phyloP scores from a whole-genome alignment of 495 filamentous ascomycete species.

The Hypoxylon crocopeplum region DNA sequence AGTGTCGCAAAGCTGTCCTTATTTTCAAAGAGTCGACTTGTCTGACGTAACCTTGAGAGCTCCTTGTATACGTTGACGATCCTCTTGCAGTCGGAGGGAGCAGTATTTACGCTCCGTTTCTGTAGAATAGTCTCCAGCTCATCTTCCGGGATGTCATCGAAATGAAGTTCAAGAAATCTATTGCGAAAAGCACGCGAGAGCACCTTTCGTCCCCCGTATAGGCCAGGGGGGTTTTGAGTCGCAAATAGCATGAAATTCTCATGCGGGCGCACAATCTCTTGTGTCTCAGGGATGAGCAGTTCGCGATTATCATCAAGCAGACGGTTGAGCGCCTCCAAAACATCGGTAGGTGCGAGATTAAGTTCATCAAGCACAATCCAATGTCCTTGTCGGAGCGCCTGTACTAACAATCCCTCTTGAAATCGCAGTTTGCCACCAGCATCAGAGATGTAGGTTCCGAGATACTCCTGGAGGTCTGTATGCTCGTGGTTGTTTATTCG shows the following conservation, averaged over 20 bases:
- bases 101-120: slow-evolving; percentile 81
- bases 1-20: slow-evolving; percentile 97
- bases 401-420: slow-evolving; percentile 92
- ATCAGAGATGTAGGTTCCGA: slow-evolving; percentile 91
- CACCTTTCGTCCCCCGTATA: slow-evolving; percentile 94
- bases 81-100: slow-evolving; percentile 85
- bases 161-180: slow-evolving; percentile 95
- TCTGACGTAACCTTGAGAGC: slow-evolving; percentile 85
- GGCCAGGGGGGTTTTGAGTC: slow-evolving; percentile 96
- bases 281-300: slow-evolving; percentile 94
- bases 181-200: slow-evolving; percentile 95
- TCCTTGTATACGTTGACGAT: slow-evolving; percentile 96
- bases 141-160: slow-evolving; percentile 95
- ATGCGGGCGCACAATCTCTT: slow-evolving; percentile 89
- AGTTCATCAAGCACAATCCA: slow-evolving; percentile 99
- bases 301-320: slow-evolving; percentile 98
- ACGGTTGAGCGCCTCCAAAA: slow-evolving; percentile 93
- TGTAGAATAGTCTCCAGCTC: slow-evolving; percentile 94
- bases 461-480: slow-evolving; percentile 96
- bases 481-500: slow-evolving; percentile 99
- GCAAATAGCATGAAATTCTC: slow-evolving; percentile 98
- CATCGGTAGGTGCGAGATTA: slow-evolving; percentile 94
- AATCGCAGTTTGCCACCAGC: slow-evolving; percentile 83
- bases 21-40: slow-evolving; percentile 90
- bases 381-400: slow-evolving; percentile 88